Evolutionary conservation across 768 basidiomycete species (phyloP), one percentile per base, ranked within the genome.

Genomic region (Kwoniella botswanensis): DNA sequence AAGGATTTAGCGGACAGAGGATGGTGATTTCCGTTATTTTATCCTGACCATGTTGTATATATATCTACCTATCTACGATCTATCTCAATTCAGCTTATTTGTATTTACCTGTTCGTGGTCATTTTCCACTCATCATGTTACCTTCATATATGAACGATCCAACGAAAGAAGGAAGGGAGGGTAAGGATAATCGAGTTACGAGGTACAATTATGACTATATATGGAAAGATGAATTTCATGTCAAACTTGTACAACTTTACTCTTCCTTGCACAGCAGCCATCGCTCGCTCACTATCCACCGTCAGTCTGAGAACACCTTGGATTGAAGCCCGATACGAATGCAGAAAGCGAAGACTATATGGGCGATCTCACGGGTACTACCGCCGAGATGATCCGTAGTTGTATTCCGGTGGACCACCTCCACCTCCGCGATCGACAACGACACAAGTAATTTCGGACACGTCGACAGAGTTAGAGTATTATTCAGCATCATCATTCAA

Each of bases 381-480:
- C 42, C 59, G 59, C 41, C 59, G 43, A 44, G 42, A 43, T 61
- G 43, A 61, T 43, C 59, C 42, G 59, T 44, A 3, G 11, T n/a
- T n/a, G 24, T 4, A 12, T 24, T 21, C 9, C 9, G 21, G 57
- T 59, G 58, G 52, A 63, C 67, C 29, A 63, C 67, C 67, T 68
- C 67, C 67, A 68, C 67, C 67, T 35, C 62, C 62, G 62, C 21
- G 62, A 43, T 54, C 46, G 46, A 50, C 3, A 15, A 50, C 12
- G 46, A 50, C 6, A 15, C 13, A 50, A 18, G 22, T n/a, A 15
- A 22, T 44, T 44, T 61, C 59, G 59, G 59, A 61, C 59, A 61
- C 59, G 59, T 61, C 59, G 59, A 61, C 59, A 61, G 42, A 18
- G 41, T 13, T 4, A 59, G 22, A 59, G 15, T 11, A 43, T 61